These are phyloP conservation scores for Ziziphus jujuba DNA, from an alignment of 306 rosid species.

Conservation along the genomic window DNA sequence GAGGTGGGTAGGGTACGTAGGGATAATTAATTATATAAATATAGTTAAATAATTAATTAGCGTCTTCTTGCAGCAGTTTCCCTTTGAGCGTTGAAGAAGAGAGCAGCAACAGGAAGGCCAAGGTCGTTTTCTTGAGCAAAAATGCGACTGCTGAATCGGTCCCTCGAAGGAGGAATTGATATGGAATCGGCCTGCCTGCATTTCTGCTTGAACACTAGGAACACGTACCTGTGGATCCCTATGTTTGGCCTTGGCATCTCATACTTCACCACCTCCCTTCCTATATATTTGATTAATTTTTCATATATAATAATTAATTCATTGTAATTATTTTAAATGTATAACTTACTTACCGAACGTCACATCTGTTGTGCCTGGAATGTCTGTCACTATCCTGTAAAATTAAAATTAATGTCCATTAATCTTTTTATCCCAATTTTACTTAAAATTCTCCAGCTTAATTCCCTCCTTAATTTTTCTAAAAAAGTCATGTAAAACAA, in stretches of 20 bases:
- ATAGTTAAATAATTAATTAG: neutral
- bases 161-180: slow-evolving; percentile 54
- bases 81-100: slow-evolving; percentile 89
- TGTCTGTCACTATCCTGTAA: slow-evolving; percentile 86
- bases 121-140: slow-evolving; percentile 68
- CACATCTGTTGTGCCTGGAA: slow-evolving; percentile 89
- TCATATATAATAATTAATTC: too few relatives aligned
- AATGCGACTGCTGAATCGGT: slow-evolving; percentile 48
- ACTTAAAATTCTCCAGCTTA: neutral
- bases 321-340: too few relatives aligned
- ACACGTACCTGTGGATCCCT: slow-evolving; percentile 92
- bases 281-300: too few relatives aligned
- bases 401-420: neutral
- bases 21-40: neutral
- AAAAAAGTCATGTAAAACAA: neutral
- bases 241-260: slow-evolving; percentile 80
- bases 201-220: slow-evolving; percentile 74
- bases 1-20: too few relatives aligned
- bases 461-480: too few relatives aligned
- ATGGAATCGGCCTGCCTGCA: slow-evolving; percentile 39
- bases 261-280: slow-evolving; percentile 65
- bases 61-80: slow-evolving; percentile 84
- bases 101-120: slow-evolving; percentile 80
- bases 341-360: slow-evolving; percentile 59
- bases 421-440: neutral